Base-by-base conservation (phyloP, 1,284 basidiomycete species). In the Puccinia polysora region DNA sequence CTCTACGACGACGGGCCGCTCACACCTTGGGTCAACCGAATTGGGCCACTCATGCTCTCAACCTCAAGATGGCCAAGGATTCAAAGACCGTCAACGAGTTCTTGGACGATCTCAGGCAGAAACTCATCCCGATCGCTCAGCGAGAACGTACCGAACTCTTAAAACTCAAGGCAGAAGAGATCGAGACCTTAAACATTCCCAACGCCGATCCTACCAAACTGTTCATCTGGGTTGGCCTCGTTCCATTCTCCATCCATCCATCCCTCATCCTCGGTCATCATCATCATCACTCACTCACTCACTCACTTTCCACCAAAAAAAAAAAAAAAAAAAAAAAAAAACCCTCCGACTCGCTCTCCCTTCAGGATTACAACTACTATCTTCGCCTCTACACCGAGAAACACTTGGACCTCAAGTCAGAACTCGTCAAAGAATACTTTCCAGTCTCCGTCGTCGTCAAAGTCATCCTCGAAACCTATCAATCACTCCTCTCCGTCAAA, bases 1-100 rank as follows among this genome's bases (percentile, higher is more conserved):
- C 83, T 55, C 81, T 91, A 1, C 87, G 90, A 56, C 85, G 86
- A 23, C 79, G 86, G 77, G 87, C 89, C 67, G 85, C 87, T 0
- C 80, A 81, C 30, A 77, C 91, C 3, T 82, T 91, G 15, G 85
- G 84, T 4, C 91, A 91, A 75, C 79, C 85, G n/a, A 89, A 85
- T 18, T 90, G 89, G 87, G 89, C 88, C 0, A 88, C 89, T 78
- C 91, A 86, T 77, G 80, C 86, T 28, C 89, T 89, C 0, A 89
- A 91, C 78, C 84, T 85, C 68, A 91, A 90, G 81, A 91, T 92
- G 90, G 85, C 88, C 74, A 90, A 90, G 78, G 84, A 82, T 40
- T 86, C 85, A 1, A 81, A 84, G 56, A 83, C 83, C 58, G 86
- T 88, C 1, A 78, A 82, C 75, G 81, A 84, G 45, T 87, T 92